Conservation (phyloP, 1,284 basidiomycete species). For the Malassezia vespertilionis region DNA sequence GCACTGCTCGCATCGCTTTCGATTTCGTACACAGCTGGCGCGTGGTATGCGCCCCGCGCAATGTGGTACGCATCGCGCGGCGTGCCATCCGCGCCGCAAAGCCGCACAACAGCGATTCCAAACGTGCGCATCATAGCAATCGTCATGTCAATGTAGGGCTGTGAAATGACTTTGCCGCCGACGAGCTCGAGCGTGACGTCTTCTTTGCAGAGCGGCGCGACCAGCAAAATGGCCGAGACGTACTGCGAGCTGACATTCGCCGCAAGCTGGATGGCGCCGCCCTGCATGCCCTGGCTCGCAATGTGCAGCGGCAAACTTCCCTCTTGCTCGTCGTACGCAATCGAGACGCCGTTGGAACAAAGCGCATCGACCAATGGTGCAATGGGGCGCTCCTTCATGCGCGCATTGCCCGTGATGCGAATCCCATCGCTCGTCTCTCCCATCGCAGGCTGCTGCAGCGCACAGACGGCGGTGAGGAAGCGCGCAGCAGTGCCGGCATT, state of each 20-base stretch:
- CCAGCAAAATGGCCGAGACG: slow-evolving; percentile 88
- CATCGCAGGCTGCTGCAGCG: slow-evolving; percentile 52
- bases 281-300: slow-evolving; percentile 53
- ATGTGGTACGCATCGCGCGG: slow-evolving; percentile 67
- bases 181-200: slow-evolving; percentile 76
- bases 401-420: slow-evolving; percentile 76
- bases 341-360: slow-evolving; percentile 64
- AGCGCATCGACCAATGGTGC: slow-evolving; percentile 92
- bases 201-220: slow-evolving; percentile 79
- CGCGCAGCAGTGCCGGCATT: slow-evolving; percentile 97
- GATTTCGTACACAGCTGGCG: slow-evolving; percentile 70
- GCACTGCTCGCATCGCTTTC: slow-evolving; percentile 92
- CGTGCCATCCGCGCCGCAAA: slow-evolving; percentile 59
- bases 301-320: slow-evolving; percentile 86
- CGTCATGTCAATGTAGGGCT: slow-evolving; percentile 99
- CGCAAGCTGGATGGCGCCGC: slow-evolving; percentile 72
- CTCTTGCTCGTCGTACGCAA: slow-evolving; percentile 66
- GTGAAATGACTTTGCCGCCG: slow-evolving; percentile 88
- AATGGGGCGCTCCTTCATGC: slow-evolving; percentile 94
- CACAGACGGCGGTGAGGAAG: slow-evolving; percentile 91
- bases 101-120: slow-evolving; percentile 66
- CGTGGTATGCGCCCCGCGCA: slow-evolving; percentile 66
- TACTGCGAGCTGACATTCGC: slow-evolving; percentile 96
- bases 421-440: slow-evolving; percentile 53
- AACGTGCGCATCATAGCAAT: slow-evolving; percentile 96